Base-by-base conservation (phyloP, 768 basidiomycete species). In the Omphalotus guepiniiformis region DNA sequence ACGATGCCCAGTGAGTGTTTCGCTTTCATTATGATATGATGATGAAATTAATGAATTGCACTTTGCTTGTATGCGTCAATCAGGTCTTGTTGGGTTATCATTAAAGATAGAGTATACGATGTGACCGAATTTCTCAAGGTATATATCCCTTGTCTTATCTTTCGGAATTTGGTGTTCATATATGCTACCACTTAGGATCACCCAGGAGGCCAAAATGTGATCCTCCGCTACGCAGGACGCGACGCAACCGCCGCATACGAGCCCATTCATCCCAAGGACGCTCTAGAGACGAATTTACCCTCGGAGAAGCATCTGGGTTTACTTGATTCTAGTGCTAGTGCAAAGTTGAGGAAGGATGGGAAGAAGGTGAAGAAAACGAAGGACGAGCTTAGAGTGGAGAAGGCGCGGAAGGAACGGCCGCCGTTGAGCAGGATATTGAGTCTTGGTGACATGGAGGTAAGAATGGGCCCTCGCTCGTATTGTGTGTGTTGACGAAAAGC, bases 231-330 rank as follows among this genome's bases (percentile, higher is more conserved):
- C 56, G 93, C 81, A 6, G 94, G 94, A 7, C 77, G 74, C 51
- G 93, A 93, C 62, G 91, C 90, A 16, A 89, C 88, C 0, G 63
- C 65, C 8, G 84, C 70, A 3, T 89, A 84, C 58, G 76, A 85
- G 50, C 86, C 88, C 5, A 89, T 96, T 35, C 94, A 97, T 65
- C 85, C 93, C 3, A 80, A 84, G n/a, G 85, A 88, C 54, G 82
- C 88, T 18, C 76, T 95, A 41, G 78, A 83, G 41, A 82, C 80
- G 65, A 77, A 85, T 59, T 73, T 92, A 18, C 75, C 83, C 7
- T 65, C 69, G 13, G 80, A 83, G 23, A 88, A 85, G 58, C 85
- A 88, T 61, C 72, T 93, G 9, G 92, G 92, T 1, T 59, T 70
- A 2, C 67, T 95, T 21, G 76, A 80, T 39, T 57, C 68, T 6